Evolutionary conservation across 768 basidiomycete genomes (phyloP).

Genomic region (Suillus subaureus): DNA sequence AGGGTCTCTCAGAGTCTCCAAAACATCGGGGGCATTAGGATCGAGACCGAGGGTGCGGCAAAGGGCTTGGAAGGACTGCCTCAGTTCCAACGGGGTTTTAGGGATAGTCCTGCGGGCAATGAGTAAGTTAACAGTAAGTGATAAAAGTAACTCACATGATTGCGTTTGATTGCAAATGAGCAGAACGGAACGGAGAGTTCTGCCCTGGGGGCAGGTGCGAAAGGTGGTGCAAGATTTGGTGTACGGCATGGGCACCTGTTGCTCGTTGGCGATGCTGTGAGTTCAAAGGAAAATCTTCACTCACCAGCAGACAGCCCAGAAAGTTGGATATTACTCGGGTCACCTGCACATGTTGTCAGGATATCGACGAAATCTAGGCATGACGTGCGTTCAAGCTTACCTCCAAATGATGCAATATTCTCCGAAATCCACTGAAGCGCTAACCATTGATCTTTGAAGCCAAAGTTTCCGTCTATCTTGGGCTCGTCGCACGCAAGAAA

Average conservation of each 20-base stretch:
- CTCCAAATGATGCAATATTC: slow-evolving; percentile 72
- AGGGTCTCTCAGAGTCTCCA: slow-evolving; percentile 55
- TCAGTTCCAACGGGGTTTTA: slow-evolving; percentile 58
- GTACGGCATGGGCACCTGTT: slow-evolving; percentile 71
- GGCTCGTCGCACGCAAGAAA: slow-evolving; percentile 72
- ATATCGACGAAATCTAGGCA: neutral
- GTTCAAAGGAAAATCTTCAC: neutral
- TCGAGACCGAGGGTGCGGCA: slow-evolving; percentile 59
- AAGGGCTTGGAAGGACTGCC: slow-evolving; percentile 65
- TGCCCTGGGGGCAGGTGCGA: slow-evolving; percentile 59
- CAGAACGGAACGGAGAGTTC: slow-evolving; percentile 66
- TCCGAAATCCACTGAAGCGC: slow-evolving; percentile 72
- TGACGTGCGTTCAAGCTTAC: slow-evolving; percentile 36
- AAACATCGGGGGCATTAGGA: slow-evolving; percentile 48
- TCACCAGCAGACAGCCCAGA: slow-evolving; percentile 74
- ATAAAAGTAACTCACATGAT: slow-evolving; percentile 51
- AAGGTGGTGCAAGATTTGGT: slow-evolving; percentile 71
- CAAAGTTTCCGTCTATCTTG: slow-evolving; percentile 69
- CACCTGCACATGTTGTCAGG: slow-evolving; percentile 40
- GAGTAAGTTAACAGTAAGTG: neutral
- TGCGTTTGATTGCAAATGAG: slow-evolving; percentile 73
- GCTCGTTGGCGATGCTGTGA: neutral
- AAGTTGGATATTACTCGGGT: slow-evolving; percentile 61
- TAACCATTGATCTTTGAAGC: slow-evolving; percentile 85
- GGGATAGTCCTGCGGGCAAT: slow-evolving; percentile 48